Conservation (phyloP, 805 yeast genomes). For the Candida maesae region DNA sequence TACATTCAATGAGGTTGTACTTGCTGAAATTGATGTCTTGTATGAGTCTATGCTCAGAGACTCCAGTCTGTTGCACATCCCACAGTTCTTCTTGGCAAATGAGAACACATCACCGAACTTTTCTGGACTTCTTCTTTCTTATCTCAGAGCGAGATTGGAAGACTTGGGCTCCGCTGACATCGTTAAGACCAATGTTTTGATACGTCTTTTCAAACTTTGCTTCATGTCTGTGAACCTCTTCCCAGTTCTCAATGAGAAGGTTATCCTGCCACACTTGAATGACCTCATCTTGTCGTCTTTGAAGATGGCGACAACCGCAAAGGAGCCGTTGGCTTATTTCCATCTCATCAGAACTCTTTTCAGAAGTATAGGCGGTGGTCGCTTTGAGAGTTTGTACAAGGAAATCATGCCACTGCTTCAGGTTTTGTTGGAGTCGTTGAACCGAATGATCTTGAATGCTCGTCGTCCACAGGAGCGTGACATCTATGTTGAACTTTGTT, state of each 20-base stretch:
- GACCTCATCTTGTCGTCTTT: slow-evolving; percentile 77
- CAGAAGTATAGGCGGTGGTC: slow-evolving; percentile 94
- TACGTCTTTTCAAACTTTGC: slow-evolving; percentile 84
- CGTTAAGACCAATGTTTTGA: slow-evolving; percentile 72
- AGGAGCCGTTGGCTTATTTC: slow-evolving; percentile 88
- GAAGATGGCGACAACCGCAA: slow-evolving; percentile 74
- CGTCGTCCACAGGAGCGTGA: slow-evolving; percentile 88
- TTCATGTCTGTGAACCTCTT: slow-evolving; percentile 94
- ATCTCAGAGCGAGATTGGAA: slow-evolving; percentile 66
- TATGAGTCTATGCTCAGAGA: slow-evolving; percentile 78
- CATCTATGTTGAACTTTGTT: slow-evolving; percentile 88
- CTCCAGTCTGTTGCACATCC: slow-evolving; percentile 82
- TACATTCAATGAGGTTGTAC: slow-evolving; percentile 88
- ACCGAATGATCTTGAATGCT: slow-evolving; percentile 77
- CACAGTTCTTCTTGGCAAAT: slow-evolving; percentile 90
- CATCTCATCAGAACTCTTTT: slow-evolving; percentile 84
- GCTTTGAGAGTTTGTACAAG: slow-evolving; percentile 89
- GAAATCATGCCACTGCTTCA: slow-evolving; percentile 91
- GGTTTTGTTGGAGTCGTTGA: slow-evolving; percentile 78
- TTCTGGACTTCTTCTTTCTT: slow-evolving; percentile 76
- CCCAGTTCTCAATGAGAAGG: slow-evolving; percentile 83
- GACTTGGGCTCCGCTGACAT: slow-evolving; percentile 80
- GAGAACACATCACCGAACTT: slow-evolving; percentile 94
- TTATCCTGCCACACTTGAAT: slow-evolving; percentile 83
- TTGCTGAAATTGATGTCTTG: slow-evolving; percentile 70